A percentile compares a stretch with the other conserved stretches of the same genome.
phyloP scores from a whole-genome alignment of 2,329 filamentous ascomycete genomes.

The Phialocephala subalpina region DNA sequence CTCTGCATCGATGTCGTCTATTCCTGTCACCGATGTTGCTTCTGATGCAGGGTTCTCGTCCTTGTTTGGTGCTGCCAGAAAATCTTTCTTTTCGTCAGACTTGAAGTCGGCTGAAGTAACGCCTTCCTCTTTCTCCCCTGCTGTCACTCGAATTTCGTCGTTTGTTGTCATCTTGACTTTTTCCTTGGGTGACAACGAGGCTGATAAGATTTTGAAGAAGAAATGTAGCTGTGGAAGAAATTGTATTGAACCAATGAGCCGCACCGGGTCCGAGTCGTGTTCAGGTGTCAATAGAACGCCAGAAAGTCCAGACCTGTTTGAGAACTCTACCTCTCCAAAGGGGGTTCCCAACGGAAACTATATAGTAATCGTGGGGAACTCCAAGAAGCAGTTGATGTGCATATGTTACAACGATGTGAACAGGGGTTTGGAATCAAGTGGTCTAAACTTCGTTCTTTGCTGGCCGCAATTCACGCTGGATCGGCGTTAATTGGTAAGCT shows the following conservation, averaged over 20 bases:
- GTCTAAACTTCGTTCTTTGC: background rate
- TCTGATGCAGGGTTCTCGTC: conserved; percentile 29
- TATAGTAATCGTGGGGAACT: background rate
- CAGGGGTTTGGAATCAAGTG: conserved; percentile 2
- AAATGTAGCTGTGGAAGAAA: background rate
- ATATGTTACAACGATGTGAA: too few species aligned
- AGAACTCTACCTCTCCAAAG: background rate
- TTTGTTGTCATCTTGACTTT: conserved; percentile 16
- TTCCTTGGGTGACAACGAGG: background rate
- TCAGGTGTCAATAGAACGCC: background rate
- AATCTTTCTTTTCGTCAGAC: conserved; percentile 17
- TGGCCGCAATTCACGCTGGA: background rate
- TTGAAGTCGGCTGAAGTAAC: conserved; percentile 16
- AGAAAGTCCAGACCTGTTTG: background rate
- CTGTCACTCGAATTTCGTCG: conserved; percentile 13
- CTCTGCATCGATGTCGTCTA: conserved; percentile 32
- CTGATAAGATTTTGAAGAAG: background rate
- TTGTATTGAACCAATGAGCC: background rate
- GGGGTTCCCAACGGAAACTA: background rate
- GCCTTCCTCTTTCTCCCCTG: conserved; percentile 20
- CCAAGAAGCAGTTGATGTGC: conserved; percentile 1
- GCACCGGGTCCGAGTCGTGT: conserved; percentile 2
- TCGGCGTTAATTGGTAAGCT: conserved; percentile 11
- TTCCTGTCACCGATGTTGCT: conserved; percentile 32
- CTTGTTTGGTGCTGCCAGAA: conserved; percentile 29